Base-by-base conservation (phyloP, 495 filamentous ascomycete species). In the Mytilinidion resinicola region DNA sequence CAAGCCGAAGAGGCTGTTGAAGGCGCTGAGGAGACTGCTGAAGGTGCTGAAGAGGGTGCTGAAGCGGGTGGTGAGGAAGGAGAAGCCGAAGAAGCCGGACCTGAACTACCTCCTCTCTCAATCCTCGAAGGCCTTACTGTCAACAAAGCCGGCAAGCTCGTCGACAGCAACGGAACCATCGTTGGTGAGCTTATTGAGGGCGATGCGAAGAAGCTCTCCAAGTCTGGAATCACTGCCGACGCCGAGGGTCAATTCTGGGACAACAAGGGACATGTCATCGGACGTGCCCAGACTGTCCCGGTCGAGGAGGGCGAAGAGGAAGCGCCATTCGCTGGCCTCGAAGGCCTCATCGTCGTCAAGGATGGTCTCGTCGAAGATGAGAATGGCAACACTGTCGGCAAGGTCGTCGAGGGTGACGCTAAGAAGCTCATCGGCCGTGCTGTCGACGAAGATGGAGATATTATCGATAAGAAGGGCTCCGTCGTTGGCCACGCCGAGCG, bases 371-470 rank as follows among this genome's bases (percentile, higher is more conserved):
- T 85, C 42, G 77, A 81, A 58, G 84, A 87, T 51, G 77, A 79
- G 57, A 80, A 82, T 59, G 77, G 78, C 46, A 80, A 78, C 56
- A 77, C 73, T 14, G 80, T 86, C 43, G 84, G 83, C 44, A 62
- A 74, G 56, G 70, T 86, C 30, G 70, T 79, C 42, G 82, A 86
- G 64, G 84, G 82, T 19, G 82, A 86, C 51, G 70, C 80, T 9
- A 82, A 83, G 76, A 86, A 84, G 67, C 73, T 86, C 14, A 74
- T 84, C 36, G 83, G 82, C 33, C 78, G 79, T 34, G 71, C 74
- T 17, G 82, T 86, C 20, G 83, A 86, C 38, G 81, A 85, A 64
- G 83, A 86, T 55, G 83, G 83, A 37, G 83, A 87, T 56, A 75
- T 86, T 51, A 72, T 83, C 41, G 82, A 84, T 69, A 80, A 83